phyloP scores from a whole-genome alignment of 768 basidiomycete genomes.

The Tephrocybe sp. region DNA sequence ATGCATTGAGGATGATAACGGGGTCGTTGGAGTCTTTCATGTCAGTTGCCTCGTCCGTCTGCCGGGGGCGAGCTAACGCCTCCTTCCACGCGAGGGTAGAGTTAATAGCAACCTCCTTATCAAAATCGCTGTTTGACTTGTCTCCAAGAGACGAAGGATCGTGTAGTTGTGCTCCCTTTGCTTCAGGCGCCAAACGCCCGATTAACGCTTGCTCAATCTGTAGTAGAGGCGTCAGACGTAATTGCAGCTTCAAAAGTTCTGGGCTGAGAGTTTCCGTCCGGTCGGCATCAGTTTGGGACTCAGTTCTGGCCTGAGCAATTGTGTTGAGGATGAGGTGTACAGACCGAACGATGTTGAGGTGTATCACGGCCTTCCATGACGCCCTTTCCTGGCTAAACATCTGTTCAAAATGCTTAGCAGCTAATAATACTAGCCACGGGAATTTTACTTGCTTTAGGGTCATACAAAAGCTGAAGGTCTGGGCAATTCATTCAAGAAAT shows the following conservation, averaged over 20 bases:
- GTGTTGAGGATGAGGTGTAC: constrained; percentile 61
- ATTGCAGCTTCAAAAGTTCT: constrained; percentile 51
- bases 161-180: constrained; percentile 26
- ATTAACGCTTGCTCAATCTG: constrained; percentile 61
- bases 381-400: constrained; percentile 58
- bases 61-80: constrained; percentile 28
- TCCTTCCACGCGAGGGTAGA: constrained; percentile 51
- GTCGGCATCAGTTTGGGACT: constrained; percentile 12
- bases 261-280: constrained; percentile 36
- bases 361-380: constrained; percentile 66
- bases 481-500: no score
- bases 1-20: constrained; percentile 52
- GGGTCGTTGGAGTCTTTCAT: constrained; percentile 56
- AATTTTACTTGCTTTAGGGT: constrained; percentile 43
- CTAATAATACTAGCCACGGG: neutral
- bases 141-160: constrained; percentile 21
- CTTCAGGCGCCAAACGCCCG: constrained; percentile 50
- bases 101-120: constrained; percentile 53
- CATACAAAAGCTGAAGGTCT: constrained; percentile 67
- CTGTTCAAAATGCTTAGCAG: constrained; percentile 23
- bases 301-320: constrained; percentile 34
- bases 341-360: constrained; percentile 69
- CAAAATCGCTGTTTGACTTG: constrained; percentile 22
- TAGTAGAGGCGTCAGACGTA: constrained; percentile 58
- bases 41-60: constrained; percentile 30